Evolutionary conservation across 2,329 filamentous ascomycete species (phyloP).

Genomic region (Cercospora janseana): DNA sequence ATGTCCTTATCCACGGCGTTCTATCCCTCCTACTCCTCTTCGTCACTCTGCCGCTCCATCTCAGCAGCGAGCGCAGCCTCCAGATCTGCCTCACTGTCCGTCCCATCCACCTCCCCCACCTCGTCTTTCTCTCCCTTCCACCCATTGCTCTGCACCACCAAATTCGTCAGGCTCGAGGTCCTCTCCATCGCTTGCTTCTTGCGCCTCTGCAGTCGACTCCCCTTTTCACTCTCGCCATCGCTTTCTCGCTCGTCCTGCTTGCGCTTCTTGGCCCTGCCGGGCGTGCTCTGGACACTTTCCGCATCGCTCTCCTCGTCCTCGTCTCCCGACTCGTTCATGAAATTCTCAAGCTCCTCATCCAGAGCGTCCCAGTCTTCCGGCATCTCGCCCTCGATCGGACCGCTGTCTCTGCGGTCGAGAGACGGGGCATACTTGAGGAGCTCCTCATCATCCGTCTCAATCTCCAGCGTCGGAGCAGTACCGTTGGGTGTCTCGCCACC

Average conservation of each 20-base stretch:
- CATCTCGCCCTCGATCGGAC: conserved; percentile 30
- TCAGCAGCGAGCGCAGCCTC: conserved; percentile 55
- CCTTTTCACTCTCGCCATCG: conserved; percentile 43
- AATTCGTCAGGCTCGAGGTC: conserved; percentile 48
- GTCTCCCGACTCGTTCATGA: conserved; percentile 58
- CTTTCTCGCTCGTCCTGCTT: conserved; percentile 36
- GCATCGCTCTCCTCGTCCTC: conserved; percentile 38
- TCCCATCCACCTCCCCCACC: conserved; percentile 35
- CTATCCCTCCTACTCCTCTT: conserved; percentile 31
- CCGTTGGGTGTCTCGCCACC: conserved; percentile 24
- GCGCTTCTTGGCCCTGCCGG: conserved; percentile 32
- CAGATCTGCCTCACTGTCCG: conserved; percentile 50
- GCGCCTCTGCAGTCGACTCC: conserved; percentile 46
- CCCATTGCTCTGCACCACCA: conserved; percentile 23
- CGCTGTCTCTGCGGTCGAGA: conserved; percentile 38
- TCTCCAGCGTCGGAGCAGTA: conserved; percentile 14
- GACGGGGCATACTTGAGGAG: conserved; percentile 51
- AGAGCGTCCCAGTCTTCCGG: conserved; percentile 46
- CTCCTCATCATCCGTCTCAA: conserved; percentile 37
- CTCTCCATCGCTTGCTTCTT: conserved; percentile 50
- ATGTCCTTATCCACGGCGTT: neutral
- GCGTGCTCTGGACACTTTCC: conserved; percentile 31
- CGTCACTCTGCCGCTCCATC: conserved; percentile 38
- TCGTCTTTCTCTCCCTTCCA: conserved; percentile 38
- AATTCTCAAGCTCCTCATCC: conserved; percentile 73